Base-by-base conservation (phyloP, 352 stramenopile species). In the Phytophthora pinifolia region DNA sequence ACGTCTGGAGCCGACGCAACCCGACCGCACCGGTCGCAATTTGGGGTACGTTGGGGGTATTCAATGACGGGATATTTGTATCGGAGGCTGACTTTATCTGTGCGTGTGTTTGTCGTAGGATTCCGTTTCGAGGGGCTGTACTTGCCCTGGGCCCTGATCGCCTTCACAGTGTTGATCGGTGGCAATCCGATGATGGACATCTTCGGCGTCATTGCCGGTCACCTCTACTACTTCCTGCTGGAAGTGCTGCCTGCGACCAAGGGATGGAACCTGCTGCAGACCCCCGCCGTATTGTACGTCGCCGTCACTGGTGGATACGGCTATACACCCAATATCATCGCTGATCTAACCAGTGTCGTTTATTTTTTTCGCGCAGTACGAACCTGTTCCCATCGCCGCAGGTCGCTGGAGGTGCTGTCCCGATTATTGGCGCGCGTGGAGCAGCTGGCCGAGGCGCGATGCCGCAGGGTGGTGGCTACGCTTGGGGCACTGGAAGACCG, bases 161-260 rank as follows among this genome's bases (percentile, higher is more conserved):
- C 79, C 32, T 96, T 96, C 61, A 94, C 83, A 29, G 77, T 96
- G 41, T 79, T 96, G 35, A 76, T 92, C 25, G 88, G 88, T 31
- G 80, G 82, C 36, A 93, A 82, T 54, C 86, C 88, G 15, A 89
- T 96, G 43, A 91, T 89, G 72, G 83, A 96, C 57, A 63, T 96
- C 42, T 86, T 94, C 25, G 88, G 88, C 1, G 76, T 96, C 12
- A 59, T 94, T 9, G 84, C 87, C 6, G 88, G 86, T 15, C 88
- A 96, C 67, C 51, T 95, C 33, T 96, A 95, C 76, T 96, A 96
- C 69, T 96, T 96, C 43, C 42, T 95, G 43, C 65, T 95, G 39
- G 88, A 96, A 62, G 83, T 95, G 48, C 69, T 95, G 29, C 88
- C 88, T 13, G 72, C 79, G 37, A 92, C 82, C 27, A 93, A 95